A percentile compares a stretch with the other conserved stretches of the same genome.
These are phyloP conservation scores for Claviceps sp. DNA, from an alignment of 2,329 filamentous ascomycete species.

Conservation along the genomic window DNA sequence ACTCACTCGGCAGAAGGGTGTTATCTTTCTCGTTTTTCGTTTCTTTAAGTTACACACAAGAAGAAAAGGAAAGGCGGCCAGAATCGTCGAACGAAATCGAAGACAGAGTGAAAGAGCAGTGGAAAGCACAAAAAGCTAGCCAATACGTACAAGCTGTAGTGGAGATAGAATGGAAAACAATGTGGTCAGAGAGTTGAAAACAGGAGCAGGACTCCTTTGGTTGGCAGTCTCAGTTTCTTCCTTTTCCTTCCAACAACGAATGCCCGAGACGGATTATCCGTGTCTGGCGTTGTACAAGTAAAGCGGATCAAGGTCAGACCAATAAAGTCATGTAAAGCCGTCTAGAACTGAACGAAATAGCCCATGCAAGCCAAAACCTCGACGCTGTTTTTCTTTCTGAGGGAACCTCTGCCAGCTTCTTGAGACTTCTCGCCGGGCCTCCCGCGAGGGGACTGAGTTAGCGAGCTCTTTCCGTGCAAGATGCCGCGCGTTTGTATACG, in stretches of 20 bases:
- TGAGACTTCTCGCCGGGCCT: background rate
- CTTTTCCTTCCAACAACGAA: slow-evolving; percentile 5
- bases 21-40: too few relatives aligned
- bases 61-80: background rate
- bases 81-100: slow-evolving; percentile 6
- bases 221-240: slow-evolving; percentile 4
- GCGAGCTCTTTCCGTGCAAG: background rate
- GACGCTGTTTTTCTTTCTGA: background rate
- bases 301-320: slow-evolving; percentile 2
- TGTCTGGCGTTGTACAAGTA: slow-evolving; percentile 4
- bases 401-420: background rate
- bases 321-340: background rate
- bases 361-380: slow-evolving; percentile 1
- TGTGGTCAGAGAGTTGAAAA: slow-evolving; percentile 2
- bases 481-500: background rate
- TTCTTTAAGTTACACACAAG: slow-evolving; percentile 2
- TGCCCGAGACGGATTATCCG: slow-evolving; percentile 2
- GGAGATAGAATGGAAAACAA: slow-evolving; percentile 3
- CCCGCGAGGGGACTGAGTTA: background rate
- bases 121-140: slow-evolving; percentile 27
- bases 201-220: slow-evolving; percentile 2
- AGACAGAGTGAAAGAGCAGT: slow-evolving; percentile 18
- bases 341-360: background rate
- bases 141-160: slow-evolving; percentile 37
- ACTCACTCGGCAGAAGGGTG: background rate